phyloP scores from a whole-genome alignment of 202 grass and related monocot species.

The Setaria italica region DNA sequence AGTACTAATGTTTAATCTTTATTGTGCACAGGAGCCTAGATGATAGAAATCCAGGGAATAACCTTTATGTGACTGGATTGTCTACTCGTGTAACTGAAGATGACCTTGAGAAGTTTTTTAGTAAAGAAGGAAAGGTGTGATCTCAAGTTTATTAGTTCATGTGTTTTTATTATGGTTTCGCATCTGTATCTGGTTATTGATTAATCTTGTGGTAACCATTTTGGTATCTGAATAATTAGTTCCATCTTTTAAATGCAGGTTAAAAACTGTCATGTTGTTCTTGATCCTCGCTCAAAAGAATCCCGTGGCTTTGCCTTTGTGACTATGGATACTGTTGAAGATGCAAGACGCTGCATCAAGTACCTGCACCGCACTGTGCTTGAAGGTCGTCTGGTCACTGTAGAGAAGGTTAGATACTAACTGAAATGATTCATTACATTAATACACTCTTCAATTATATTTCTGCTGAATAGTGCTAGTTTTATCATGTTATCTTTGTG shows the following conservation, averaged over 20 bases:
- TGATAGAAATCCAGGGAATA: constrained; percentile 92
- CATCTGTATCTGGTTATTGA: not conserved
- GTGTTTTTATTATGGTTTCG: not conserved
- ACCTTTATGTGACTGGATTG: constrained; percentile 96
- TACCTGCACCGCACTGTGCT: constrained; percentile 86
- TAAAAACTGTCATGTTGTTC: constrained; percentile 76
- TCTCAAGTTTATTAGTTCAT: not conserved
- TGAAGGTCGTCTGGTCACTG: constrained; percentile 86
- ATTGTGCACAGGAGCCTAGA: constrained; percentile 53
- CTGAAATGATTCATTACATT: not conserved
- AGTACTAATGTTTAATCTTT: constrained; percentile 33
- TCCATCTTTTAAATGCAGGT: constrained; percentile 58
- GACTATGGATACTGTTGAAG: constrained; percentile 82
- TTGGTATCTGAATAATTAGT: not conserved
- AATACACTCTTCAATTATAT: not conserved
- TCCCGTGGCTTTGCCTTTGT: constrained; percentile 98
- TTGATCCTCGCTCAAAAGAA: constrained; percentile 88
- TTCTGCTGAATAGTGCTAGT: not conserved
- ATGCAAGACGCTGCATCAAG: constrained; percentile 79
- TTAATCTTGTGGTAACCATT: constrained; percentile 36
- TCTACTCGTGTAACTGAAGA: constrained; percentile 70
- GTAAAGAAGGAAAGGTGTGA: constrained; percentile 87
- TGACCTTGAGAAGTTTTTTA: constrained; percentile 90
- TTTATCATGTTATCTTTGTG: constrained; percentile 17
- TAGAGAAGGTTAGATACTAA: constrained; percentile 68